Evolutionary conservation across 1,139 yeast species (phyloP).

Genomic region (Scheffersomyces segobiensis): DNA sequence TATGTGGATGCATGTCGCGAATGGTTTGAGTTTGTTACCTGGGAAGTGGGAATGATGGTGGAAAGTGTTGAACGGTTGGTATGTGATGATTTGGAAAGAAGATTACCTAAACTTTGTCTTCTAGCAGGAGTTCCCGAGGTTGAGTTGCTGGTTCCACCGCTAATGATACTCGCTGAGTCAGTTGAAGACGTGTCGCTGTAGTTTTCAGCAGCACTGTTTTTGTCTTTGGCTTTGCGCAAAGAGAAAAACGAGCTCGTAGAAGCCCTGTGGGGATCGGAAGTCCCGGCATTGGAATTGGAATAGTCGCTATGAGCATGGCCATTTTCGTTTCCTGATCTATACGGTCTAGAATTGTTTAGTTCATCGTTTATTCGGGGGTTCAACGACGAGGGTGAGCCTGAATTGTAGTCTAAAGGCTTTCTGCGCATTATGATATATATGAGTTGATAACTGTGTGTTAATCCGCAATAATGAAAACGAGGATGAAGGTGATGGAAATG

Average conservation of each 20-base stretch:
- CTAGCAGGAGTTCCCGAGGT: constrained; percentile 1
- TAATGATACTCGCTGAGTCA: constrained; percentile 33
- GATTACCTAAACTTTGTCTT: constrained; percentile 6
- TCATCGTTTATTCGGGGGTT: constrained; percentile 33
- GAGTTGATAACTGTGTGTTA: neutral
- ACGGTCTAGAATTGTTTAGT: constrained; percentile 35
- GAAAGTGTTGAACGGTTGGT: constrained; percentile 17
- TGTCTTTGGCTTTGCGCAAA: constrained; percentile 26
- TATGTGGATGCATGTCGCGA: constrained; percentile 44
- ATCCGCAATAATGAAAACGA: neutral
- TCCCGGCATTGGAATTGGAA: neutral
- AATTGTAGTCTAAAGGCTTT: neutral
- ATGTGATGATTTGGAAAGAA: constrained; percentile 8
- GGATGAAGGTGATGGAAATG: neutral
- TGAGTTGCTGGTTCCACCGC: constrained; percentile 9
- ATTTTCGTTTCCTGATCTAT: constrained; percentile 10
- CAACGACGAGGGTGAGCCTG: constrained; percentile 10
- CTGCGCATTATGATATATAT: neutral
- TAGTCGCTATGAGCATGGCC: neutral
- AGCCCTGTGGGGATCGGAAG: constrained; percentile 16
- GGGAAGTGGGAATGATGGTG: constrained; percentile 32
- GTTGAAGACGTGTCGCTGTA: constrained; percentile 36
- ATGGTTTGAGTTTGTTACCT: constrained; percentile 33
- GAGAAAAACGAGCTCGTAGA: constrained; percentile 44
- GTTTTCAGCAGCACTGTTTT: constrained; percentile 18